Evolutionary conservation across 805 yeast genomes (phyloP).

Genomic region (Wickerhamiella shivajii): DNA sequence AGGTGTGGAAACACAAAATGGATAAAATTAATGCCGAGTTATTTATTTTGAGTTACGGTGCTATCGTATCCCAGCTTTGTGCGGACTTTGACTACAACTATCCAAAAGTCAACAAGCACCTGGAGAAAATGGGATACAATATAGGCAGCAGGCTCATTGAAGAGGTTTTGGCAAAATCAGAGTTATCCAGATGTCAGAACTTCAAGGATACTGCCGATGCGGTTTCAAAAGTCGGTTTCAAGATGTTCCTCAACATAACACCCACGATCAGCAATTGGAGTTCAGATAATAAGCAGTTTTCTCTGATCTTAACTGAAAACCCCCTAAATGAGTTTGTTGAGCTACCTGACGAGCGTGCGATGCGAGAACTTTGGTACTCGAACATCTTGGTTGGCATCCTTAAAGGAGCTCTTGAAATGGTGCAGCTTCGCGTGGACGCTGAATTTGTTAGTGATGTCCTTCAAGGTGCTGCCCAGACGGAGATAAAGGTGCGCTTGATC

Average conservation of each 20-base stretch:
- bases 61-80: conserved; percentile 82
- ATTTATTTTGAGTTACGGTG: conserved; percentile 89
- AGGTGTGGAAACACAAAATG: conserved; percentile 75
- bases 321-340: conserved; percentile 94
- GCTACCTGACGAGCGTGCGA: conserved; percentile 63
- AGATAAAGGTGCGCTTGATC: conserved; percentile 54
- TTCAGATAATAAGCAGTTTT: conserved; percentile 56
- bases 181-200: conserved; percentile 64
- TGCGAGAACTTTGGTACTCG: conserved; percentile 77
- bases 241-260: conserved; percentile 67
- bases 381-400: conserved; percentile 81
- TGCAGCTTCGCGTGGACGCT: conserved; percentile 81
- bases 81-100: conserved; percentile 69
- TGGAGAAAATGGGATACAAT: conserved; percentile 88
- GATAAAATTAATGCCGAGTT: conserved; percentile 91
- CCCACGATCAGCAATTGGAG: conserved; percentile 72
- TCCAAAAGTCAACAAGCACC: conserved; percentile 61
- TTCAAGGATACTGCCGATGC: conserved; percentile 82
- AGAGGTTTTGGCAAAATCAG: conserved; percentile 80
- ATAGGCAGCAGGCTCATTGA: conserved; percentile 85
- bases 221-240: conserved; percentile 76
- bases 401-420: conserved; percentile 89
- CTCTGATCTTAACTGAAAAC: conserved; percentile 62
- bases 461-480: conserved; percentile 73
- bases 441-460: conserved; percentile 64